These are phyloP conservation scores for Nitzschia inconspicua DNA, from an alignment of 108 stramenopile genomes.

Conservation along the genomic window DNA sequence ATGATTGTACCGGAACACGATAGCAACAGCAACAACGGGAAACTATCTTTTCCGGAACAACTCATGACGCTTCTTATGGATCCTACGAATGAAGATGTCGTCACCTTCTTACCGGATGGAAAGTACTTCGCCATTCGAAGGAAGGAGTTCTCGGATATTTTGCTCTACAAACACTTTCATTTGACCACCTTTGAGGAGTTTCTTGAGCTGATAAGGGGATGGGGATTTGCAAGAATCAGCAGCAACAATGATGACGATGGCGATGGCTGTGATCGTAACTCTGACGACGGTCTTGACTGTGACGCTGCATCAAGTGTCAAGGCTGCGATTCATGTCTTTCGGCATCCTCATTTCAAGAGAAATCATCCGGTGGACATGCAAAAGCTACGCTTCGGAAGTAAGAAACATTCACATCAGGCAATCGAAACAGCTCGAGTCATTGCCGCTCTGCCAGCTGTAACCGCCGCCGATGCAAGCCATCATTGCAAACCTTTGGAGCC, in stretches of 20 bases:
- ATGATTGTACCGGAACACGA: slow-evolving; percentile 8
- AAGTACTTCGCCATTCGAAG: slow-evolving; percentile 61
- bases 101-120: slow-evolving; percentile 66
- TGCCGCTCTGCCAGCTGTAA: too few relatives aligned
- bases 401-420: slow-evolving; percentile 18
- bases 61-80: slow-evolving; percentile 47
- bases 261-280: not conserved
- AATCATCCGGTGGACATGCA: slow-evolving; percentile 41
- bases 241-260: slow-evolving; percentile 4
- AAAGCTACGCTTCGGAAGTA: slow-evolving; percentile 19
- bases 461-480: too few relatives aligned
- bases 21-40: not conserved
- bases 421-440: slow-evolving; percentile 18
- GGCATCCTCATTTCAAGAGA: slow-evolving; percentile 55
- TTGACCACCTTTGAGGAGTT: slow-evolving; percentile 34
- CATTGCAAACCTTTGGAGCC: too few relatives aligned
- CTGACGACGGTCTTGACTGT: not conserved
- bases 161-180: slow-evolving; percentile 67
- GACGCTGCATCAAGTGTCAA: not conserved
- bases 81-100: slow-evolving; percentile 36
- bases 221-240: slow-evolving; percentile 36
- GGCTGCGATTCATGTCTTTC: slow-evolving; percentile 54
- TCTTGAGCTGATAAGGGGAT: slow-evolving; percentile 22
- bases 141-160: slow-evolving; percentile 54
- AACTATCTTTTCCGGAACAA: slow-evolving; percentile 29